A percentile compares a stretch with the other conserved stretches of the same genome.
phyloP scores from a whole-genome alignment of 768 basidiomycete species.

The Tephrocybe sp. region DNA sequence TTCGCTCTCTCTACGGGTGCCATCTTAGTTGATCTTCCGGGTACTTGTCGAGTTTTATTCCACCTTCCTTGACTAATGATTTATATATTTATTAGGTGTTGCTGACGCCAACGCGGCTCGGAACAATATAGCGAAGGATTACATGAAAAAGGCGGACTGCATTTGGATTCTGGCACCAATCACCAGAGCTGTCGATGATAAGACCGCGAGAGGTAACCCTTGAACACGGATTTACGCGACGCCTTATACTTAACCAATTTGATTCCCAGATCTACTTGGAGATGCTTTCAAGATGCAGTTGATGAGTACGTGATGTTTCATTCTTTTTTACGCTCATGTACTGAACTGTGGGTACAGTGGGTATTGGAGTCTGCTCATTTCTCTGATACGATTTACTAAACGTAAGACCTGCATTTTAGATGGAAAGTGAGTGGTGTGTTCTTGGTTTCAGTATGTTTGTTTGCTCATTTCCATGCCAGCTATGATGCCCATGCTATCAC shows the following conservation, averaged over 20 bases:
- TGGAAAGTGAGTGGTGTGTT: conserved; percentile 46
- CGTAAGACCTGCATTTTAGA: conserved; percentile 30
- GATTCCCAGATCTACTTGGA: conserved; percentile 49
- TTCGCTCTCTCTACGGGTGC: conserved; percentile 56
- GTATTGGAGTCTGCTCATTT: conserved; percentile 27
- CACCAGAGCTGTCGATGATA: conserved; percentile 61
- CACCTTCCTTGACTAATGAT: not conserved
- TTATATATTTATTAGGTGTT: conserved; percentile 33
- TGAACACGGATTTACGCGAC: not conserved
- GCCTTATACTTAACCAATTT: not conserved
- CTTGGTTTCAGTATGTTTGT: not conserved
- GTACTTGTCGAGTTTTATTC: conserved; percentile 22
- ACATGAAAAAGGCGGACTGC: conserved; percentile 64
- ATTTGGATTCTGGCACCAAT: conserved; percentile 71
- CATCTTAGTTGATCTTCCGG: conserved; percentile 62
- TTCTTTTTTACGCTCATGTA: not conserved
- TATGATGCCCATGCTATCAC: conserved; percentile 60
- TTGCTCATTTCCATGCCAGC: conserved; percentile 23
- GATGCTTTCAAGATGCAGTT: conserved; percentile 64
- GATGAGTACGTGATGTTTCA: conserved; percentile 42
- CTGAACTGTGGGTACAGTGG: conserved; percentile 31
- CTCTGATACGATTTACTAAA: not conserved
- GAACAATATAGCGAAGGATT: conserved; percentile 60
- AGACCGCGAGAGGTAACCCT: conserved; percentile 51
- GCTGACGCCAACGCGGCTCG: conserved; percentile 66